Evolutionary conservation across 805 yeast species (phyloP).

Genomic region (Kurtzmaniella cleridarum): DNA sequence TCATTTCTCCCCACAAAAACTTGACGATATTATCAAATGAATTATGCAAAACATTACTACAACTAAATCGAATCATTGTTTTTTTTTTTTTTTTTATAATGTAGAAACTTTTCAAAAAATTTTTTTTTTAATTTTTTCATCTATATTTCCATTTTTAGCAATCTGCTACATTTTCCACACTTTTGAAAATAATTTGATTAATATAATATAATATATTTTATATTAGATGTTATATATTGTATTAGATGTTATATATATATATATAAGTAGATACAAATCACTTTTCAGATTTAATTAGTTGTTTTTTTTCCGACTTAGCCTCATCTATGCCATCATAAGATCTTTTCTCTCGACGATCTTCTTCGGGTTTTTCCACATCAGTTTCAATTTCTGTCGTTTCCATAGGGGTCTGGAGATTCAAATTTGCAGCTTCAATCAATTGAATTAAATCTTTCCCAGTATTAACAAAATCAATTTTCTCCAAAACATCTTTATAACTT

Average conservation of each 20-base stretch:
- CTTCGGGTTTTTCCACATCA: conserved; percentile 1
- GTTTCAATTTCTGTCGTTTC: neutral
- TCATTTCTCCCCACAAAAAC: neutral
- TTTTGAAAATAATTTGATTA: no score
- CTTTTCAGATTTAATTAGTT: neutral
- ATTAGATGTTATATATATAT: no score
- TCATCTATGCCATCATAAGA: neutral
- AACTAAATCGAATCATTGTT: no score
- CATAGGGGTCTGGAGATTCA: conserved; percentile 1
- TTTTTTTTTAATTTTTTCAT: no score
- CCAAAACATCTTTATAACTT: conserved; percentile 23
- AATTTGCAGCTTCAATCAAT: conserved; percentile 15
- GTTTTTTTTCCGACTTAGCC: no score
- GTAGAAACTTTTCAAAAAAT: no score
- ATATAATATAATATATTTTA: no score
- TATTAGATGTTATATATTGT: neutral
- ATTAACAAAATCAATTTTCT: conserved; percentile 22
- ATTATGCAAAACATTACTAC: no score
- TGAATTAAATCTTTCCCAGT: conserved; percentile 22
- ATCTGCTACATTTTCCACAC: no score
- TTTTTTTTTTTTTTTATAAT: no score
- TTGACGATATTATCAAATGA: neutral
- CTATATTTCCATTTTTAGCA: no score
- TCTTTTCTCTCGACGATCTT: neutral
- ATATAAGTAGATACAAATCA: neutral